These are phyloP conservation scores for Fusarium continuum DNA, from an alignment of 2,329 filamentous ascomycete genomes.

Conservation along the genomic window DNA sequence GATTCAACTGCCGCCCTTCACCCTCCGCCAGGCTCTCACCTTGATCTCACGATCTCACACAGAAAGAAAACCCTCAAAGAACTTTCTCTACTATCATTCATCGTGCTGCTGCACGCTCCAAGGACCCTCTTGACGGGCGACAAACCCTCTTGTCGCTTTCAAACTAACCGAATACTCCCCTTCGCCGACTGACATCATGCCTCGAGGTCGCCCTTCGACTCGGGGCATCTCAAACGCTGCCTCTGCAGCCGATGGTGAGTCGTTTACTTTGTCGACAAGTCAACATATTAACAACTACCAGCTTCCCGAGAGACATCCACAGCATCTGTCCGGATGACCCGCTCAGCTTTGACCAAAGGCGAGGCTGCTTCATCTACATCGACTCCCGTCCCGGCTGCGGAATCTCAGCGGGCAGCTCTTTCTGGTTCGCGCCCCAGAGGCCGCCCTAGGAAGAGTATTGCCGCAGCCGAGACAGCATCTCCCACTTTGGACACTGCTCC, in stretches of 20 bases:
- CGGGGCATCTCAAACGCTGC: conserved; percentile 28
- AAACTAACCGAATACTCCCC: neutral
- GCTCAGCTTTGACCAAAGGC: conserved; percentile 37
- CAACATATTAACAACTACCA: conserved; percentile 7
- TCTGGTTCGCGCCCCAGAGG: conserved; percentile 32
- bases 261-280: neutral
- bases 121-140: neutral
- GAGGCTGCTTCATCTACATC: conserved; percentile 8
- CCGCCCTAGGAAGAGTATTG: conserved; percentile 37
- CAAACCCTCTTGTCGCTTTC: neutral
- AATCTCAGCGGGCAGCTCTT: neutral
- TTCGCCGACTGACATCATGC: conserved; percentile 35
- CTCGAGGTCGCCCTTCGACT: conserved; percentile 44
- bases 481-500: conserved; percentile 1
- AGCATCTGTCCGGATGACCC: conserved; percentile 40
- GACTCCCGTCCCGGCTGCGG: neutral
- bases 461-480: conserved; percentile 8
- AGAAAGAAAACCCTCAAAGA: neutral
- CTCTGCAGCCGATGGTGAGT: conserved; percentile 32
- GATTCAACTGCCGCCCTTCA: conserved; percentile 11
- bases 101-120: neutral
- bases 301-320: conserved; percentile 29
- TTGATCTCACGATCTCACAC: neutral
- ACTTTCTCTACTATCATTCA: neutral
- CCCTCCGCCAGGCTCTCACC: neutral